Base-by-base conservation (phyloP, 2,329 filamentous ascomycete genomes). In the Ilyonectria destructans region DNA sequence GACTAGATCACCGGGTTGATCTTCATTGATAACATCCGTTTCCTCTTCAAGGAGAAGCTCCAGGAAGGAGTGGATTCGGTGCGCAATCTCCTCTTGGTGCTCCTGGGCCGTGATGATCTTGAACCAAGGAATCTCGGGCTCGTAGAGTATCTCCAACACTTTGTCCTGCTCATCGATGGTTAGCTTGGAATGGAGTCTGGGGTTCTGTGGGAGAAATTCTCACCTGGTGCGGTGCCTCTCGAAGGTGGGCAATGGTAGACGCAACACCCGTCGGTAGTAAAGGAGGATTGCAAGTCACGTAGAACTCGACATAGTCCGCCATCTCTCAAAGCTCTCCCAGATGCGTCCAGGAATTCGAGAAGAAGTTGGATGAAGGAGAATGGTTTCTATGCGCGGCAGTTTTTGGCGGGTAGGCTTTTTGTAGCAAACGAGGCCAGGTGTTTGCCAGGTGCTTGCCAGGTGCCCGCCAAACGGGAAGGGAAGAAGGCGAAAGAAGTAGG, bases 41-140 rank as follows among this genome's bases (percentile, higher is more conserved):
- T 80, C 72, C 9, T 69, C 51, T 21, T 73, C 65, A 0, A 77
- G 52, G 1, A 79, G 58, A 1, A 57, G 17, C 6, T 69, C 56
- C 2, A 82, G 45, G 17, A 71, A 51, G 3, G 65, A 40, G 17
- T 75, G 51, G 4, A 82, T 67, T 67, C 26, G 59, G 67, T 1
- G 59, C 0, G 65, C 68, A 6, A 80, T 65, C 8, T 61, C 35
- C 10, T 55, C 12, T 15, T 76, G 70, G 19, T 63, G 4, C 1
- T 57, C 48, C 1, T 17, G 17, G 5, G 12, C 1, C 0, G 75
- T 52, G 17, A 81, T 78, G 6, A 79, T 52, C 59, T 82, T 82
- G 65, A 82, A 81, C 77, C 78, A 81, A 1, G 80, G 75, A 0
- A 77, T 63, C 0, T 80, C 77, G 1, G 80, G 79, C 29, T 82